A percentile compares a stretch with the other conserved stretches of the same genome.
These are phyloP conservation scores for Nidularia sp. DNA, from an alignment of 768 basidiomycete genomes.

Conservation along the genomic window DNA sequence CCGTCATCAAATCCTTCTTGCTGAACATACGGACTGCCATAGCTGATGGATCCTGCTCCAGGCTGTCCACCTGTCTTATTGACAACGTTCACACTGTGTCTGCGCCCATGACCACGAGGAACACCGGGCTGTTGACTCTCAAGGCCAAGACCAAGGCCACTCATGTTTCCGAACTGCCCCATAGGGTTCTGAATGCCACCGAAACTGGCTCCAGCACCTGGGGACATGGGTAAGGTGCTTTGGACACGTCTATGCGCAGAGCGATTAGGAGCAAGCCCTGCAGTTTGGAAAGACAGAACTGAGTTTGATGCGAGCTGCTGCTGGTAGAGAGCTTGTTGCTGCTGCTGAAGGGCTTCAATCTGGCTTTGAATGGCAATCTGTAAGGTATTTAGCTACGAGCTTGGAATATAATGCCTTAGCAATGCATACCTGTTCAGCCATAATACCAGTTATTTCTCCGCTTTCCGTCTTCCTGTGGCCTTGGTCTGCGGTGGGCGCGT, in stretches of 20 bases:
- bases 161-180: conserved; percentile 61
- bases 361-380: conserved; percentile 88
- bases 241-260: conserved; percentile 77
- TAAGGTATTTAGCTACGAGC: neutral
- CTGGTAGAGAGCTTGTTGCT: conserved; percentile 87
- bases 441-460: conserved; percentile 82
- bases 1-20: conserved; percentile 81
- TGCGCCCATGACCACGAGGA: conserved; percentile 81
- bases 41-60: conserved; percentile 43
- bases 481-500: conserved; percentile 23
- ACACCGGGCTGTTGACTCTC: conserved; percentile 64
- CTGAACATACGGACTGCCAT: conserved; percentile 36
- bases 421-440: conserved; percentile 90
- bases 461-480: conserved; percentile 57
- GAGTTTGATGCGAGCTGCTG: conserved; percentile 88
- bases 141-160: conserved; percentile 49
- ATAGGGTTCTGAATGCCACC: conserved; percentile 51
- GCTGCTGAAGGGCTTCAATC: conserved; percentile 86
- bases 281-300: conserved; percentile 74
- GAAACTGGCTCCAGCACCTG: conserved; percentile 40
- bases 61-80: conserved; percentile 62
- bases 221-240: conserved; percentile 68
- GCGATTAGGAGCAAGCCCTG: conserved; percentile 66
- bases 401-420: neutral
- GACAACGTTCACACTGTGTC: conserved; percentile 90